Base-by-base conservation (phyloP, 352 stramenopile species). In the Pythium pyrilobum region DNA sequence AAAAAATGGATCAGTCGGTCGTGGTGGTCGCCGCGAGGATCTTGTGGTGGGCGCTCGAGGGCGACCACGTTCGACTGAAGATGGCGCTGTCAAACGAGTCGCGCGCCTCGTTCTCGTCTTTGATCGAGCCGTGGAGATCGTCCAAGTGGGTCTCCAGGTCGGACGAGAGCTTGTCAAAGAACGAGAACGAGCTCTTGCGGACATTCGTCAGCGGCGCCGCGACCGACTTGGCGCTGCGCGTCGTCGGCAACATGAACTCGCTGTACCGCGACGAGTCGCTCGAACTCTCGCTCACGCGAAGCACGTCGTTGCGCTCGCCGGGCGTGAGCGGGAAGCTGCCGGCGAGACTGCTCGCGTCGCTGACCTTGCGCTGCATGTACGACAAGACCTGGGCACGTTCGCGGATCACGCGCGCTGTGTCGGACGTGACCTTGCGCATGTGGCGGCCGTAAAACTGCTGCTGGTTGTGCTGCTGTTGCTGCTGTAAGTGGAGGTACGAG, bases 361-460 rank as follows among this genome's bases (percentile, higher is more conserved):
- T 92, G 15, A 78, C 76, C 48, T 95, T 95, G 31, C 81, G 80
- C 15, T 92, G 78, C 60, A 95, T 77, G 55, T 95, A 95, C 58
- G 85, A 87, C 29, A 95, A 55, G 33, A 95, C 81, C n/a, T 92
- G 80, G 2, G 81, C 84, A 4, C 84, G 81, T 12, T 95, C 84
- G n/a, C 84, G 81, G 20, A 92, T 81, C 40, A 81, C 63, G 28
- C 81, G 74, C n/a, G 77, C 73, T 24, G 69, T 87, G 15, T 91
- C 79, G 2, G 59, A 33, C 7, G 59, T 62, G 38, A 62, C 43
- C 16, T 67, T 67, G 13, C 53, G 47, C 9, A 48, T 48, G 21
- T 52, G 52, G 16, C 47, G 52, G 4, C 28, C 47, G 24, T 62
- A 59, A 23, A 60, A 60, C 43, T 66, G 57, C 13, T 54, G 46